Evolutionary conservation across 164 flowering plant species (phyloP), one percentile per base, ranked within the genome.

Genomic region (Aristolochia fimbriata): DNA sequence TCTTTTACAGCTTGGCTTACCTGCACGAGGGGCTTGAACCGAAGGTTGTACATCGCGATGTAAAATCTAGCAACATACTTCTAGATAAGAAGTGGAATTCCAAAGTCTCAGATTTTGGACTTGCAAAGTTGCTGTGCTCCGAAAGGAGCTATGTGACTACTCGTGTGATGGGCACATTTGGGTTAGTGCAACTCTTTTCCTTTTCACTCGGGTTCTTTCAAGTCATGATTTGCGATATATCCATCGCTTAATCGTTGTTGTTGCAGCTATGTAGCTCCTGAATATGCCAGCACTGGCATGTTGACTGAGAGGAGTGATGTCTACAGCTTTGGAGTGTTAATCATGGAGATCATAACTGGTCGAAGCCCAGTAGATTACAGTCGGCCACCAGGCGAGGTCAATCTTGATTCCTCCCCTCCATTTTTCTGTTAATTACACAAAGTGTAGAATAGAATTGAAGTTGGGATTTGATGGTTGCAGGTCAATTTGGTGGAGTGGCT

Each of bases 1-100:
- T 37, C 68, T 49, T n/a, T 33, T 67, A 50, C 80, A 92, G 98
- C 49, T 80, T 92, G 82, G 97, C 96, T 33, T 92, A 92, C 68
- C 96, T 92, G 65, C 98, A 92, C 62, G 98, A 92, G 75, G 96
- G 98, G 64, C 89, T 92, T 54, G 98, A 92, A 67, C 96, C 98
- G 19, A 92, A 89, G 79, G 98, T 92, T 70, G 94, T 92, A 16
- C 98, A 92, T 65, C 79, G 98, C 15, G 97, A 92, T 66, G 82
- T 92, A 53, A 92, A 92, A 76, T 75, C 97, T 23, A 84, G 94
- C 77, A 92, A 92, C 72, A 92, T 89, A 60, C 74, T 92, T 58
- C 79, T 92, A 50, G 98, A 92, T 73, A 82, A 77, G 20, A 88
- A 82, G 19, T 92, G 98, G 98, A 74, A 87, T 63, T 41, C 98